Percentiles rank a stretch among this genome's conserved stretches.
phyloP scores from a whole-genome alignment of 2,329 filamentous ascomycete species.

The Exophiala oligosperma region DNA sequence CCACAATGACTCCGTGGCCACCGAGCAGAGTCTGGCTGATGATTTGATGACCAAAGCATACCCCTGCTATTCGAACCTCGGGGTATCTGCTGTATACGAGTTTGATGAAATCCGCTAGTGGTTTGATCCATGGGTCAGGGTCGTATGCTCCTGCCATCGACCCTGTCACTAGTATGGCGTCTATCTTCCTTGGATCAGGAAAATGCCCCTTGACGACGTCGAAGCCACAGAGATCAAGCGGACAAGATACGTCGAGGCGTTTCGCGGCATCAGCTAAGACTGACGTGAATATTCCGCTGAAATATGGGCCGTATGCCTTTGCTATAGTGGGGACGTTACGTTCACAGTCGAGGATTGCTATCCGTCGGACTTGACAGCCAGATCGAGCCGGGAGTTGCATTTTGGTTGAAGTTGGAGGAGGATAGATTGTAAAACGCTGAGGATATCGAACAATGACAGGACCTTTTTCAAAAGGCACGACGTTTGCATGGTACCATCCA shows the following conservation, averaged over 20 bases:
- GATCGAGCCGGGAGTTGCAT: not conserved
- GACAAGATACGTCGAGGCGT: not conserved
- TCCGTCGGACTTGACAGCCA: not conserved
- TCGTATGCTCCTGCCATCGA: not conserved
- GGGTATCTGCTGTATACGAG: not conserved
- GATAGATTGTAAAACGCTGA: not conserved
- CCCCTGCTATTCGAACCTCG: not conserved
- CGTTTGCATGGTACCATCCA: too few relatives aligned
- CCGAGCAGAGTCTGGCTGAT: not conserved
- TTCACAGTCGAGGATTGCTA: constrained; percentile 5
- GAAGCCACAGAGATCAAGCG: not conserved
- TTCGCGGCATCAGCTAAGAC: not conserved
- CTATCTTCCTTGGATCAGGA: not conserved
- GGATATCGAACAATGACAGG: not conserved
- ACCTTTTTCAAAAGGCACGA: too few relatives aligned
- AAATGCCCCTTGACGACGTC: not conserved
- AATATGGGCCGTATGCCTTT: constrained; percentile 1
- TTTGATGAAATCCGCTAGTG: constrained; percentile 1
- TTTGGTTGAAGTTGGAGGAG: too few relatives aligned
- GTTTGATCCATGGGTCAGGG: not conserved
- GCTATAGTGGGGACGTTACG: not conserved
- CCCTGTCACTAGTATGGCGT: not conserved
- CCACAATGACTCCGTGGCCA: not conserved
- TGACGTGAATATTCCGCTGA: not conserved
- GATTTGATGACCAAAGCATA: constrained; percentile 5